Evolutionary conservation across 1,284 basidiomycete genomes (phyloP).

Genomic region (Schizopora paradoxa): DNA sequence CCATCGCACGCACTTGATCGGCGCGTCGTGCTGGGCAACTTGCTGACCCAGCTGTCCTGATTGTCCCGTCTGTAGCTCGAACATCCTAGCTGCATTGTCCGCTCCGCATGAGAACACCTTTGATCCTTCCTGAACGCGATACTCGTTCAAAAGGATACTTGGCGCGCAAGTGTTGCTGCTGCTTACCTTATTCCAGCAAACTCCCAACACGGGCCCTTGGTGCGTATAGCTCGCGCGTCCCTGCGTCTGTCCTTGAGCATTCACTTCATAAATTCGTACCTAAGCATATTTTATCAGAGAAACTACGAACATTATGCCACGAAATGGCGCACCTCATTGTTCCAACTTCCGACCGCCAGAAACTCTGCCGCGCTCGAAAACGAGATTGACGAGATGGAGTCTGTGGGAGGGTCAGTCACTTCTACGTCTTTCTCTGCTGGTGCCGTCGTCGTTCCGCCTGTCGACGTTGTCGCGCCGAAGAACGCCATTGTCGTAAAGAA

Average conservation of each 20-base stretch:
- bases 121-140: slow-evolving; percentile 58
- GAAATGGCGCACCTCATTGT: slow-evolving; percentile 55
- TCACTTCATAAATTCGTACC: slow-evolving; percentile 63
- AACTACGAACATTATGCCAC: slow-evolving; percentile 6
- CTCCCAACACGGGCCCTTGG: slow-evolving; percentile 75
- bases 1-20: slow-evolving; percentile 75
- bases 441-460: slow-evolving; percentile 20
- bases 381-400: slow-evolving; percentile 67
- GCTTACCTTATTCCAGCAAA: slow-evolving; percentile 75
- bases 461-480: slow-evolving; percentile 25
- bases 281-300: slow-evolving; percentile 21
- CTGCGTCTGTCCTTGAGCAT: slow-evolving; percentile 47
- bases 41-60: too few species aligned
- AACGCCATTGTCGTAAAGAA: slow-evolving; percentile 33
- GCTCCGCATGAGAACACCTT: slow-evolving; percentile 84
- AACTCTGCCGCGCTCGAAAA: slow-evolving; percentile 66
- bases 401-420: slow-evolving; percentile 64
- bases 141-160: neutral
- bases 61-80: slow-evolving; percentile 74
- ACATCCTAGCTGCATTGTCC: slow-evolving; percentile 81
- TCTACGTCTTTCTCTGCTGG: slow-evolving; percentile 64
- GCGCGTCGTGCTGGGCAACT: slow-evolving; percentile 83
- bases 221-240: slow-evolving; percentile 83
- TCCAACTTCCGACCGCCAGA: slow-evolving; percentile 75
- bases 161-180: neutral